phyloP scores from a whole-genome alignment of 257 asterid genomes.

The Orobanche coerulescens region DNA sequence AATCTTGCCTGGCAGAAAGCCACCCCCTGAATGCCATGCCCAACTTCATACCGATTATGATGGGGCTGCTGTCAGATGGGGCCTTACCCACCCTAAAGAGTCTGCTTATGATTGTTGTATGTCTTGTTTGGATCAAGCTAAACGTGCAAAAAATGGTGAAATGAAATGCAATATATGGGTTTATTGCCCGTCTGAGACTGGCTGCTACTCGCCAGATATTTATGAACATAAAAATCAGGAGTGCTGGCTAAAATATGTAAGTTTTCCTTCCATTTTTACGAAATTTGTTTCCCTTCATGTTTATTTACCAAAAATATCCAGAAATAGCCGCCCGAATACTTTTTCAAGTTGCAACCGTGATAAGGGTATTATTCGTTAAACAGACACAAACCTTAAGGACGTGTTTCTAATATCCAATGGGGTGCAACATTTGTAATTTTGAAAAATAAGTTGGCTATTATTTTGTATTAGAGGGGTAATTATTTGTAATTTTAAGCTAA shows the following conservation, averaged over 20 bases:
- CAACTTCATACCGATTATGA: constrained; percentile 83
- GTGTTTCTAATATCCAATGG: neutral
- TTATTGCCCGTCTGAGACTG: constrained; percentile 73
- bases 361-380: neutral
- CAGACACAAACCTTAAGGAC: neutral
- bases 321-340: too few relatives aligned
- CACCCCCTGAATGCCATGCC: constrained; percentile 71
- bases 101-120: constrained; percentile 94
- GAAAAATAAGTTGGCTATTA: neutral
- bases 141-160: constrained; percentile 45
- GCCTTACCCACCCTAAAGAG: constrained; percentile 82
- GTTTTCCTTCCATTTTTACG: constrained; percentile 13
- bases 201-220: constrained; percentile 91
- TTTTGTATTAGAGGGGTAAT: neutral
- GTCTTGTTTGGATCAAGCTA: constrained; percentile 84
- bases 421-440: neutral
- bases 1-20: constrained; percentile 66
- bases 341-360: neutral
- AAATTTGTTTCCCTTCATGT: neutral
- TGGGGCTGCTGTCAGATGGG: constrained; percentile 90
- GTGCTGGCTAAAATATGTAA: constrained; percentile 94
- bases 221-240: constrained; percentile 75
- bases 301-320: neutral
- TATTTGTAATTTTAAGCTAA: neutral
- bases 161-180: constrained; percentile 88